A percentile compares a stretch with the other conserved stretches of the same genome.
These are phyloP conservation scores for Calophaca sinica DNA, from an alignment of 306 rosid species.

Conservation along the genomic window DNA sequence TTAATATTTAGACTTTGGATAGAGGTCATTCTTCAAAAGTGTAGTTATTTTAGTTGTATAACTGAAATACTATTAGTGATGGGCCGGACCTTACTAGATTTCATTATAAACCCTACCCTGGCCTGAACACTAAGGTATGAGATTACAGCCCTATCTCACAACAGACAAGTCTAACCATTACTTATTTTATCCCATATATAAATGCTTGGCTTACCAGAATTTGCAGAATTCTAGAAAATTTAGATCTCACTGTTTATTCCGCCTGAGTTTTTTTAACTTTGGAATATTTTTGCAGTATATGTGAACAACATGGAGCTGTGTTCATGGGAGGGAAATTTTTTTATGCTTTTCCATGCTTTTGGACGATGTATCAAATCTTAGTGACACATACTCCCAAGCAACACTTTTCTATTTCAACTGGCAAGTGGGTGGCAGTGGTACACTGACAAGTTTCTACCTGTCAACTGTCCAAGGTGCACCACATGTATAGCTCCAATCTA, in stretches of 20 bases:
- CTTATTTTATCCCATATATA: background rate
- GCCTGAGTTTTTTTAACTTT: conserved; percentile 18
- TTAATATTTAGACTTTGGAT: too few relatives aligned
- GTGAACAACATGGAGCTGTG: conserved; percentile 39
- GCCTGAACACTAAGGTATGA: background rate
- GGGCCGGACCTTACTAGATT: background rate
- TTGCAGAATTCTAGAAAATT: background rate
- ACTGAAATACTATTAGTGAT: background rate
- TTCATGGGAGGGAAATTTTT: conserved; percentile 31
- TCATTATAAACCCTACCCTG: background rate
- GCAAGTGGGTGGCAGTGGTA: background rate
- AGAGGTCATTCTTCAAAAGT: too few relatives aligned
- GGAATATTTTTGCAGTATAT: conserved; percentile 41
- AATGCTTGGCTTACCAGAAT: conserved; percentile 4
- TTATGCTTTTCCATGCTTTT: conserved; percentile 28
- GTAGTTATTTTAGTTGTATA: too few relatives aligned
- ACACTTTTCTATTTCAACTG: background rate
- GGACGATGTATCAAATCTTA: background rate
- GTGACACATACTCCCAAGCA: background rate
- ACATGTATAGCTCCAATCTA: conserved; percentile 4
- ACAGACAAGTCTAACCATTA: background rate
- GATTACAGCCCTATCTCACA: conserved; percentile 1
- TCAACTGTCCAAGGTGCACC: conserved; percentile 1
- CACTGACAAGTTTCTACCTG: conserved; percentile 16
- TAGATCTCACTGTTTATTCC: conserved; percentile 8